Evolutionary conservation across 352 stramenopile genomes (phyloP), one percentile per base, ranked within the genome.

Genomic region (Pythium biforme): DNA sequence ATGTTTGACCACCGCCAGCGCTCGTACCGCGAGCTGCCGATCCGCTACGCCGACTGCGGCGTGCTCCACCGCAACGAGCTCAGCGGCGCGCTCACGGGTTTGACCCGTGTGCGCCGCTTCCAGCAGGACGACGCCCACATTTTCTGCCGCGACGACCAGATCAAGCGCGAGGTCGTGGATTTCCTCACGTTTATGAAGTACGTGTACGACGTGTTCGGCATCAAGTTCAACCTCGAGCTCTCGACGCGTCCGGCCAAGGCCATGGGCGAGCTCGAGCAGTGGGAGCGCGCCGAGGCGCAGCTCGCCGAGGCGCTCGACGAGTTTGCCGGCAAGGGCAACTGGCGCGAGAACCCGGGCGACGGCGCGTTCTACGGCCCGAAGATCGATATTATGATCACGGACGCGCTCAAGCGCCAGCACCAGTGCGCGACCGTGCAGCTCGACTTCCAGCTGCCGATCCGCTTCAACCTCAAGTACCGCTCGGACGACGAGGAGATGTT

Each of bases 111-210:
- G 50, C 82, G 97, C 25, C 96, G 96, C 33, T 99, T 99, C 79
- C 98, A 98, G 25, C 96, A 99, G 74, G 97, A 99, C 76, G 97
- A 99, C 75, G 97, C 96, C n/a, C 97, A 99, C 73, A 98, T 99
- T 62, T 99, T 98, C 72, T 99, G 96, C 75, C 89, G 96, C 23
- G 87, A 91, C 20, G 92, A 97, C 62, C 96, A 99, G 74, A 83
- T 99, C 11, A 82, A 99, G 73, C 80, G 92, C 62, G 97, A 99
- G 72, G 98, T 99, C 67, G 84, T 96, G 9, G 72, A 83, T 48
- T 96, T 97, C 29, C 75, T 99, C 19, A 79, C 93, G 52, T 95
- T 99, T 55, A 97, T 97, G 27, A 84, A 98, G 76, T 81, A 88
- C 33, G 97, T 99, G 56, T 93, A 99, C 56, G 89, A 76, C 55